Base-by-base conservation (phyloP, 2,329 filamentous ascomycete genomes). In the Fusarium incarnatum region DNA sequence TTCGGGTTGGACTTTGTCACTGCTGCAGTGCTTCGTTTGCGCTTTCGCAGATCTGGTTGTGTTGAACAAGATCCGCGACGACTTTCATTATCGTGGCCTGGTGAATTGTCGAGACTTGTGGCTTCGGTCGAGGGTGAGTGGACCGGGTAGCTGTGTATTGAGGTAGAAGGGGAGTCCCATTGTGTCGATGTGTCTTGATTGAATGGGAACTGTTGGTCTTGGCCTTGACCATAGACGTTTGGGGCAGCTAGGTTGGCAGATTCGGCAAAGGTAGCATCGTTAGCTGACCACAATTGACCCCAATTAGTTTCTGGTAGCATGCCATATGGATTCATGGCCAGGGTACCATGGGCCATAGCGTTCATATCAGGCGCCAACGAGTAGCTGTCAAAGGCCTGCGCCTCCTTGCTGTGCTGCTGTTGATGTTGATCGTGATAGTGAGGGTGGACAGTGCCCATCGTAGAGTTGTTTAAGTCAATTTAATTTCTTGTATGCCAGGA, bases 41-140 rank as follows among this genome's bases (percentile, higher is more conserved):
- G 44, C n/a, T 30, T 52, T n/a, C 23, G 44, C 8, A 40, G 49
- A 1, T 64, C 49, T 9, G 22, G 3, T 2, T 50, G 48, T 1
- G 34, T n/a, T 18, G 49, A 8, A 2, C 16, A 20, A 6, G 64
- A 67, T 15, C 16, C 20, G 8, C 48, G 53, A 11, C 53, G 53
- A 5, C 16, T 15, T 11, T 5, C 12, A 5, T 42, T 5, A 5
- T 44, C 3, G 18, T 11, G 8, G 5, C 20, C 18, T 1, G 28
- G 27, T 5, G 40, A 15, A 2, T 10, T 8, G 1, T 20, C 48
- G 3, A 23, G 1, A 2, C 10, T 40, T 0, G 37, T 46, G 3
- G 48, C 8, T 2, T 55, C 48, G 5, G 52, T 44, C 3, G 6
- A 16, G 2, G 63, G 54, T 2, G 56, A 34, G 1, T 20, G 23